Percentiles rank a stretch among this genome's conserved stretches.
Evolutionary conservation across 1,139 yeast genomes (phyloP).

Genomic region (Debaryomycetaceae sp.): DNA sequence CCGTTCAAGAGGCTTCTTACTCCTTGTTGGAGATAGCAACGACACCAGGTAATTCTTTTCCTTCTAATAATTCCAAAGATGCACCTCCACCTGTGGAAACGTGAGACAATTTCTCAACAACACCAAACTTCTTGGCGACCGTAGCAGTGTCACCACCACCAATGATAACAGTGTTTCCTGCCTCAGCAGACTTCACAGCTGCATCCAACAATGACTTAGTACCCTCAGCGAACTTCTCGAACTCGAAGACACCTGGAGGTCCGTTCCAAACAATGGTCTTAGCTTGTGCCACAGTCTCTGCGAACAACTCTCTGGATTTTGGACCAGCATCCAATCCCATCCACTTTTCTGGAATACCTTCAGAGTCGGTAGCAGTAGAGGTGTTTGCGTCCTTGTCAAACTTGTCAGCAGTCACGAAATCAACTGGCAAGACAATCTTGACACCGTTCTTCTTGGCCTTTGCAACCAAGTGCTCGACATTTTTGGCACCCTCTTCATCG

Average conservation of each 20-base stretch:
- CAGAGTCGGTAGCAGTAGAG: constrained; percentile 75
- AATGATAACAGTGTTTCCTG: constrained; percentile 90
- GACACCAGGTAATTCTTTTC: constrained; percentile 97
- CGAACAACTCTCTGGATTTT: constrained; percentile 73
- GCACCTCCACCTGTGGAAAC: constrained; percentile 99
- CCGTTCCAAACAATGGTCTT: constrained; percentile 99
- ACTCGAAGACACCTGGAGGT: constrained; percentile 99
- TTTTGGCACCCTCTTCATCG: constrained; percentile 91
- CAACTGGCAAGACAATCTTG: constrained; percentile 87
- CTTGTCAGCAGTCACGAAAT: constrained; percentile 90
- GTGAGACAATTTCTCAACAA: constrained; percentile 89
- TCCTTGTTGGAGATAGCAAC: constrained; percentile 77
- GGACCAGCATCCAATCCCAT: constrained; percentile 96
- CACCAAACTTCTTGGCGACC: constrained; percentile 96
- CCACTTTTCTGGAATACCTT: constrained; percentile 91
- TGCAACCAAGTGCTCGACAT: constrained; percentile 81
- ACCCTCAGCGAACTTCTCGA: constrained; percentile 84
- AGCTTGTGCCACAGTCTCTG: constrained; percentile 79
- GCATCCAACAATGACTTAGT: constrained; percentile 87
- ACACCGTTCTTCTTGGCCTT: constrained; percentile 95
- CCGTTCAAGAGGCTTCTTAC: constrained; percentile 8
- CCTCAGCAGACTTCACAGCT: constrained; percentile 77
- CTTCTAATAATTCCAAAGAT: constrained; percentile 94
- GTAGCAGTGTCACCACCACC: constrained; percentile 99
- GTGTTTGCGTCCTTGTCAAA: constrained; percentile 86